Evolutionary conservation across 1,284 basidiomycete genomes (phyloP).

Genomic region (Testicularia cyperi): DNA sequence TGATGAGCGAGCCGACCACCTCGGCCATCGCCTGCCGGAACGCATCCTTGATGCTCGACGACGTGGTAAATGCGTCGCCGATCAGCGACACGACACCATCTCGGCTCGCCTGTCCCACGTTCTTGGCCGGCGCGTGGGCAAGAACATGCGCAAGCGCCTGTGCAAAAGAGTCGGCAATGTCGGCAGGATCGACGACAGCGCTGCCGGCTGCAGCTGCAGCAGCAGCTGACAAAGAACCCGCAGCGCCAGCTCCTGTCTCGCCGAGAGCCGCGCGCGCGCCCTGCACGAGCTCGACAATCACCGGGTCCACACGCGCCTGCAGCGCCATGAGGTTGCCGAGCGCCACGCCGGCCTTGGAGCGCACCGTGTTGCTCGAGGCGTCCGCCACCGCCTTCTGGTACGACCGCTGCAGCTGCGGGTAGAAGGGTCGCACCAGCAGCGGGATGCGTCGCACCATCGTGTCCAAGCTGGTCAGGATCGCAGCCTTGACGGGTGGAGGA

Average conservation of each 20-base stretch:
- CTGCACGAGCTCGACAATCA: slow-evolving; percentile 77
- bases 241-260: slow-evolving; percentile 2
- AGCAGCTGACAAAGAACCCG: slow-evolving; percentile 7
- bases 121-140: slow-evolving; percentile 68
- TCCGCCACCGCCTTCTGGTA: slow-evolving; percentile 93
- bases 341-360: slow-evolving; percentile 77
- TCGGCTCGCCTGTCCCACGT: slow-evolving; percentile 75
- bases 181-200: slow-evolving; percentile 19
- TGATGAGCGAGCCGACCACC: slow-evolving; percentile 70
- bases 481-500: slow-evolving; percentile 55
- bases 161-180: slow-evolving; percentile 69
- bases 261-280: slow-evolving; percentile 66
- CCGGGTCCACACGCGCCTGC: slow-evolving; percentile 66
- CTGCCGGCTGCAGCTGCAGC: slow-evolving; percentile 15
- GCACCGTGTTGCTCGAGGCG: slow-evolving; percentile 74
- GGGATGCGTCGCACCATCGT: slow-evolving; percentile 68
- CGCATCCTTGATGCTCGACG: slow-evolving; percentile 63
- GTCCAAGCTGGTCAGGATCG: slow-evolving; percentile 53
- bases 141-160: slow-evolving; percentile 78
- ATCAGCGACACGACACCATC: slow-evolving; percentile 75
- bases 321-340: slow-evolving; percentile 85
- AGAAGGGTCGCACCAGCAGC: slow-evolving; percentile 91
- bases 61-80: slow-evolving; percentile 70
- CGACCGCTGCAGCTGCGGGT: slow-evolving; percentile 93
- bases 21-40: slow-evolving; percentile 69